A percentile compares a stretch with the other conserved stretches of the same genome.
These are phyloP conservation scores for Kregervanrija fluxuum DNA, from an alignment of 805 yeast species.

Conservation along the genomic window DNA sequence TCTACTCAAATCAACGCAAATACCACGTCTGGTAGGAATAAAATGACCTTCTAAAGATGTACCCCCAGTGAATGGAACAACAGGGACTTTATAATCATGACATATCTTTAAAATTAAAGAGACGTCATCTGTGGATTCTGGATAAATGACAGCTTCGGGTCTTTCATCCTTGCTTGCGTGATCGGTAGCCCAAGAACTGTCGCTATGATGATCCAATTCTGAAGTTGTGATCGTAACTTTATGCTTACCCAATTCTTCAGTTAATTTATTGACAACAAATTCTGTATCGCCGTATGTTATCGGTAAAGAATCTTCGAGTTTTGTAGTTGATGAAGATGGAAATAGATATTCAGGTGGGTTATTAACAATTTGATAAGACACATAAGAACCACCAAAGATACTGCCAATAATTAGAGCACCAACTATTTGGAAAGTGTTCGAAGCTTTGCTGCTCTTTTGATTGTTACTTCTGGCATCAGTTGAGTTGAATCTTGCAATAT, in stretches of 20 bases:
- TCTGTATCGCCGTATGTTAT: constrained; percentile 49
- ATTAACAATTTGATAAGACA: constrained; percentile 13
- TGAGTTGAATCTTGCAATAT: too few relatives aligned
- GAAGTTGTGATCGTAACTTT: constrained; percentile 34
- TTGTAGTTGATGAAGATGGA: constrained; percentile 38
- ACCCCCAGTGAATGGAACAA: constrained; percentile 72
- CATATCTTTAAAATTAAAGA: constrained; percentile 55
- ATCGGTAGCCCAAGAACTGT: constrained; percentile 28
- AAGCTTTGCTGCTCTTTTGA: too few relatives aligned
- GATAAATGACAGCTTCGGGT: constrained; percentile 47
- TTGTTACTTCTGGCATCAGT: too few relatives aligned
- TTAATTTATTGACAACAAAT: constrained; percentile 43
- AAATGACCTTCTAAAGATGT: constrained; percentile 78
- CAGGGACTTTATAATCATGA: constrained; percentile 54
- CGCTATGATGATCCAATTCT: constrained; percentile 27
- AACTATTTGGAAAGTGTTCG: neutral
- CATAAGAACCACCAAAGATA: constrained; percentile 15
- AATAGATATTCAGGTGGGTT: constrained; percentile 21
- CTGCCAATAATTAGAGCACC: constrained; percentile 11
- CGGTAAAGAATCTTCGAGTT: constrained; percentile 34
- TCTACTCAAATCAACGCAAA: constrained; percentile 52
- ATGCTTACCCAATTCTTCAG: constrained; percentile 42
- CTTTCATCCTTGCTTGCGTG: constrained; percentile 27
- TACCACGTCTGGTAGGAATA: constrained; percentile 59
- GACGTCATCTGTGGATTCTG: constrained; percentile 60